Percentiles rank a stretch among this genome's conserved stretches.
These are phyloP conservation scores for Colletotrichum sojae DNA, from an alignment of 2,329 filamentous ascomycete genomes.

Conservation along the genomic window DNA sequence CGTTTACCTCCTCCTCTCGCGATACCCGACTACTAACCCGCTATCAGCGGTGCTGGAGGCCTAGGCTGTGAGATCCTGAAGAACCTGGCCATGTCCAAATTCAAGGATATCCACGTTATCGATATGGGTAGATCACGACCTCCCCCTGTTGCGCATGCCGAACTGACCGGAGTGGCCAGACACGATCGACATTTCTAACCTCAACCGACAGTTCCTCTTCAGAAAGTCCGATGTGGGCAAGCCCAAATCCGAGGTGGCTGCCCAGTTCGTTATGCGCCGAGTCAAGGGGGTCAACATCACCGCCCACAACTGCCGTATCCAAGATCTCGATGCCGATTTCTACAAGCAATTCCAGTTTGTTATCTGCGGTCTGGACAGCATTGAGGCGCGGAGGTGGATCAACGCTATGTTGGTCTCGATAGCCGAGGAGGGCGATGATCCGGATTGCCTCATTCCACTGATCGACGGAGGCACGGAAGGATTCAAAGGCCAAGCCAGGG, in stretches of 20 bases:
- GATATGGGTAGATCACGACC: slow-evolving; percentile 85
- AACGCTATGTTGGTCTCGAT: slow-evolving; percentile 93
- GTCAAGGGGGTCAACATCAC: slow-evolving; percentile 95
- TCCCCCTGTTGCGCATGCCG: neutral
- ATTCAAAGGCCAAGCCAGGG: slow-evolving; percentile 96
- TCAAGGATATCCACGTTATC: slow-evolving; percentile 98
- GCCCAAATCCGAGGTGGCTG: slow-evolving; percentile 93
- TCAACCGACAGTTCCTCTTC: slow-evolving; percentile 98
- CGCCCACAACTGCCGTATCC: slow-evolving; percentile 93
- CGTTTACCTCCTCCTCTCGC: slow-evolving; percentile 49
- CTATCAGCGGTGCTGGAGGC: slow-evolving; percentile 86
- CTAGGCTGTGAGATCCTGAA: slow-evolving; percentile 97
- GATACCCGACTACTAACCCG: slow-evolving; percentile 38
- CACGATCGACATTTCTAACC: slow-evolving; percentile 97
- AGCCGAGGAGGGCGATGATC: slow-evolving; percentile 82
- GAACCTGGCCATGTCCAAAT: slow-evolving; percentile 93
- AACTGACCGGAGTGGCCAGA: slow-evolving; percentile 64
- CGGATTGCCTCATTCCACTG: slow-evolving; percentile 90
- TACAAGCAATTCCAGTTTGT: slow-evolving; percentile 98
- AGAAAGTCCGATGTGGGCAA: slow-evolving; percentile 92
- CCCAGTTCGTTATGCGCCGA: slow-evolving; percentile 89
- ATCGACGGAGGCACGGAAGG: slow-evolving; percentile 98
- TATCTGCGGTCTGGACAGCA: slow-evolving; percentile 95
- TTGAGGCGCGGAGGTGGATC: slow-evolving; percentile 98
- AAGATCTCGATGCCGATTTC: slow-evolving; percentile 96